Evolutionary conservation across 2,329 filamentous ascomycete genomes (phyloP), one percentile per base, ranked within the genome.

Genomic region (Sporothrix schenckii): DNA sequence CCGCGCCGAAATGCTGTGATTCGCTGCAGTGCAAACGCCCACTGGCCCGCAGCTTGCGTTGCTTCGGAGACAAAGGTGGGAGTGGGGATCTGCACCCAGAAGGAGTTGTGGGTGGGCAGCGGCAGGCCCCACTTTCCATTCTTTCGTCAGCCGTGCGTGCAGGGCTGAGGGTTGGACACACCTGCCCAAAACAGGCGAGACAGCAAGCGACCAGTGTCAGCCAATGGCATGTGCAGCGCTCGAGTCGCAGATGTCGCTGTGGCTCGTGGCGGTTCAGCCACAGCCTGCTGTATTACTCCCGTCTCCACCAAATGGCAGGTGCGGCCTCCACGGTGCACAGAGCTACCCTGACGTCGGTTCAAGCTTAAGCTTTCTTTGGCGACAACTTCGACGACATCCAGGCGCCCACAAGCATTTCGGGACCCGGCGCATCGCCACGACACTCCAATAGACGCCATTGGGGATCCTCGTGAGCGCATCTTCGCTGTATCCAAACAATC

Each of bases 61-160:
- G 70, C 70, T 71, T 71, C 56, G 69, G 69, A 66, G 69, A 70
- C 69, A 70, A 49, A 65, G 68, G 69, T 34, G n/a, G 10, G 50
- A 53, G 60, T 71, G 70, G 70, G 21, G 60, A 66, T n/a, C 66
- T 63, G 54, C 63, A 70, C 44, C 44, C 52, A 61, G 60, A 61
- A 21, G 27, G n/a, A 52, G 34, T 44, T 39, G 27, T 47, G 44
- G 24, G 27, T 60, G 41, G 50, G 34, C 52, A 68, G 39, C 30
- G 41, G 41, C 13, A n/a, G 58, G 50, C 47, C 19, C 70, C 70
- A 61, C 66, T 52, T 54, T 44, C n/a, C 10, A 27, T 27, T 65
- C 66, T 65, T 69, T 63, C 66, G 78, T 70, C 69, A 72, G 69
- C 71, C 71, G 66, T 71, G 71, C 61, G 30, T 50, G 61, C 69